phyloP scores from a whole-genome alignment of 208 protist species.

The Herpetomonas samuelpessoai region DNA sequence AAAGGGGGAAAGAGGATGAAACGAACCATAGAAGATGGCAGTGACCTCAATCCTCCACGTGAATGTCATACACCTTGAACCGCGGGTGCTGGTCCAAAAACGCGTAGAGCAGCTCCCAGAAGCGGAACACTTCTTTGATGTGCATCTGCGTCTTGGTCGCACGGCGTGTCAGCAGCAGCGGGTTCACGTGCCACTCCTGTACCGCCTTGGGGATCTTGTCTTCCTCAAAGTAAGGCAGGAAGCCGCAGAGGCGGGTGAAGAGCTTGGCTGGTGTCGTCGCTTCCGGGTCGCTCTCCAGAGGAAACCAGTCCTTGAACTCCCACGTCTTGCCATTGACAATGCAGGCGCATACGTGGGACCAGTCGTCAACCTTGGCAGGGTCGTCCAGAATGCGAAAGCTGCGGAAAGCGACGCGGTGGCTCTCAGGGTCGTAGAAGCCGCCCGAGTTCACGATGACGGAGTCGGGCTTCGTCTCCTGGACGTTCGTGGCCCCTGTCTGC shows the following conservation, averaged over 20 bases:
- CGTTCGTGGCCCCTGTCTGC: slow-evolving; percentile 62
- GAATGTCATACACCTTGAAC: slow-evolving; percentile 74
- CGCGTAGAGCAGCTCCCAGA: slow-evolving; percentile 83
- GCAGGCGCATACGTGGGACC: slow-evolving; percentile 84
- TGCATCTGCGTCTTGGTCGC: slow-evolving; percentile 74
- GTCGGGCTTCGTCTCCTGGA: slow-evolving; percentile 69
- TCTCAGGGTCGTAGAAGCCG: slow-evolving; percentile 66
- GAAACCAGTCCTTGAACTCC: slow-evolving; percentile 78
- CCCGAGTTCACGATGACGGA: slow-evolving; percentile 66
- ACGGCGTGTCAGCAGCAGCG: slow-evolving; percentile 68
- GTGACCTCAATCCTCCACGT: slow-evolving; percentile 37
- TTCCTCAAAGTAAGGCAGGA: slow-evolving; percentile 88
- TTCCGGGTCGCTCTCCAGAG: slow-evolving; percentile 20
- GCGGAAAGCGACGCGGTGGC: slow-evolving; percentile 62
- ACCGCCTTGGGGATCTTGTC: slow-evolving; percentile 72
- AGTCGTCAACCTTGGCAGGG: slow-evolving; percentile 62
- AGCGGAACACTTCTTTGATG: slow-evolving; percentile 64
- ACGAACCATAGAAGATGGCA: too few species aligned
- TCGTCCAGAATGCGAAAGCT: slow-evolving; percentile 83
- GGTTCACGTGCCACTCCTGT: slow-evolving; percentile 77
- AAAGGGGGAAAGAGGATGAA: too few species aligned
- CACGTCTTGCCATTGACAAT: slow-evolving; percentile 76
- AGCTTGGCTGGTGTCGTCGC: slow-evolving; percentile 48
- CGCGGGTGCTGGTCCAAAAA: slow-evolving; percentile 79
- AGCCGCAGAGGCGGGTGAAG: slow-evolving; percentile 71